Percentiles rank a stretch among this genome's conserved stretches.
Evolutionary conservation across 1,284 basidiomycete species (phyloP).

Genomic region (Marasmius fiardii): DNA sequence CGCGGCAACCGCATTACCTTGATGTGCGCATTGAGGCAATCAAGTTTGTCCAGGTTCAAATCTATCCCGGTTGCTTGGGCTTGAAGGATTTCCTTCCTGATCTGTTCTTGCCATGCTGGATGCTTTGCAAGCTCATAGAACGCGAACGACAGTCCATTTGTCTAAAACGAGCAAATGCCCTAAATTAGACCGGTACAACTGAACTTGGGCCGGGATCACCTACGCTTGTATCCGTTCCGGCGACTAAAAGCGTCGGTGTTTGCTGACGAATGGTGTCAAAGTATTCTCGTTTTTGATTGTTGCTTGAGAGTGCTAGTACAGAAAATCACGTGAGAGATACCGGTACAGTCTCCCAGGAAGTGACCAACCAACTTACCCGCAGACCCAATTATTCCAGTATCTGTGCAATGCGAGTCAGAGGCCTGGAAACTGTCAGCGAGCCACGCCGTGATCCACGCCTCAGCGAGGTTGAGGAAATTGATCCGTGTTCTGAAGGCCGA

Average conservation of each 20-base stretch:
- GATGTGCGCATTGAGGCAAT: conserved; percentile 6
- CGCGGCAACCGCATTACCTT: conserved; percentile 1
- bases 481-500: too few species aligned
- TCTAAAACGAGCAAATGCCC: neutral
- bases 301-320: too few species aligned
- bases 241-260: neutral
- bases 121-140: conserved; percentile 2
- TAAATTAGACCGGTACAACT: neutral
- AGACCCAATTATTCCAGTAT: too few species aligned
- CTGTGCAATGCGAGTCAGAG: too few species aligned
- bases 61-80: neutral
- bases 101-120: neutral
- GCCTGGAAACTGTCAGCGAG: too few species aligned
- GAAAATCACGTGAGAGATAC: too few species aligned
- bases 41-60: neutral
- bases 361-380: too few species aligned
- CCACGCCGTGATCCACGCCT: too few species aligned
- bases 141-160: conserved; percentile 1
- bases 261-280: neutral
- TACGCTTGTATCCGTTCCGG: neutral
- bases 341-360: too few species aligned
- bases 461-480: too few species aligned
- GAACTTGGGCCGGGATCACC: too few species aligned
- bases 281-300: neutral
- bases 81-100: conserved; percentile 4